phyloP scores from a whole-genome alignment of 1,284 basidiomycete species.

The Tremellales sp. region DNA sequence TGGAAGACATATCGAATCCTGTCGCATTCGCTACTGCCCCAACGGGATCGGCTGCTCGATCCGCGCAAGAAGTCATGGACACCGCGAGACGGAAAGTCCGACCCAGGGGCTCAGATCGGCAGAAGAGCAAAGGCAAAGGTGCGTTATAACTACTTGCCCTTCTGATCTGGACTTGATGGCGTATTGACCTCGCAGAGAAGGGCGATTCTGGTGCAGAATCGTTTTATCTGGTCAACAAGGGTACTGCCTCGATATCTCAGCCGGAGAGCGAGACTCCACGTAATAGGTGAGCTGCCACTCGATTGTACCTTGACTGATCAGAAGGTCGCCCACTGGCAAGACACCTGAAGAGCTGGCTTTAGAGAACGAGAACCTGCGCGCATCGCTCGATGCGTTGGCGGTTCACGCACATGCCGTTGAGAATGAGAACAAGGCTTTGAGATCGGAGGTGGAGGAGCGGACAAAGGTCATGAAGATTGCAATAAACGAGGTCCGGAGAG shows the following conservation, averaged over 20 bases:
- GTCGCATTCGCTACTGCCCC: constrained; percentile 44
- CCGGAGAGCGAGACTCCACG: no score
- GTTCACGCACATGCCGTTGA: constrained; percentile 36
- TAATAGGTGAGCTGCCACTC: not conserved
- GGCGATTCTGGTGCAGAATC: no score
- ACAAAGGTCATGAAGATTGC: constrained; percentile 38
- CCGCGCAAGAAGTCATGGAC: not conserved
- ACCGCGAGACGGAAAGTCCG: constrained; percentile 3
- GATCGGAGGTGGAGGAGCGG: constrained; percentile 28
- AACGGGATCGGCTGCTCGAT: constrained; percentile 9
- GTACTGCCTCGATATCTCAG: no score
- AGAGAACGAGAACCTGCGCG: constrained; percentile 44
- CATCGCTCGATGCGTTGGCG: constrained; percentile 43
- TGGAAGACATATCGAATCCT: constrained; percentile 46
- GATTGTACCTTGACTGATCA: not conserved
- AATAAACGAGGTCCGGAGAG: constrained; percentile 36
- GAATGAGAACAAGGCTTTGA: constrained; percentile 25
- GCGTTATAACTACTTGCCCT: no score
- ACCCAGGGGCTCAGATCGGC: not conserved
- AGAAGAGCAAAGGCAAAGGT: not conserved
- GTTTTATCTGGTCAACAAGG: constrained; percentile 31
- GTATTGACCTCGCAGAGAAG: no score
- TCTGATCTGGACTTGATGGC: no score
- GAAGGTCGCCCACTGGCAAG: constrained; percentile 23
- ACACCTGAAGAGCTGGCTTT: constrained; percentile 47